Evolutionary conservation across 306 rosid species (phyloP), one percentile per base, ranked within the genome.

Genomic region (Lagenaria siceraria): DNA sequence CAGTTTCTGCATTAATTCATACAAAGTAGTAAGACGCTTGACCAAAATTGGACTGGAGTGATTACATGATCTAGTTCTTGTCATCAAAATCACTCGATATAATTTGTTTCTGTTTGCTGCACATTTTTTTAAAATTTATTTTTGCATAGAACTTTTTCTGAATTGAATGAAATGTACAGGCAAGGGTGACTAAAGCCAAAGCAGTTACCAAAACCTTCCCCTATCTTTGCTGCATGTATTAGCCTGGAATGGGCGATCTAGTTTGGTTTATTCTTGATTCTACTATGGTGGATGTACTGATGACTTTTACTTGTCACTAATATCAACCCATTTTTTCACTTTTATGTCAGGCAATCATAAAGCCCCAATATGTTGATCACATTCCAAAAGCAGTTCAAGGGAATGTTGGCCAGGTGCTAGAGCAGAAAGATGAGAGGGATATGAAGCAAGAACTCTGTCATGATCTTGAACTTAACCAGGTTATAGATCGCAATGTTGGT

Each of bases 301-400:
- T 61, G 33, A 35, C 21, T 63, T 63, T 17, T 63, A 13, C 10
- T 60, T 6, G 8, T 25, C 36, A 27, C 0, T 14, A 60, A 6
- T 43, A 49, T 7, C 6, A 21, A 69, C 21, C 63, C 46, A 35
- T 70, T 71, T 55, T 72, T 79, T 33, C 12, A 19, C 65, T 22
- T 8, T 9, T 61, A 56, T 78, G 31, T 49, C 75, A 90, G 99
- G 98, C 98, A 43, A 90, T 96, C 83, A 89, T 92, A 85, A 96
- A 96, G 92, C 99, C 98, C 73, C 99, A 96, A 77, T 92, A 92
- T 82, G 99, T 96, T 70, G 99, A 96, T 80, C 94, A 96, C 84
- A 92, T 92, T 82, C 98, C 99, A 55, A 96, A 88, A 85, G 99
- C 98, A 15, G 98, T 96, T 76, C 98, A 92, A 90, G 99, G 99